Conservation (phyloP, 2,329 filamentous ascomycete genomes). For the Pseudofabraea citricarpa region DNA sequence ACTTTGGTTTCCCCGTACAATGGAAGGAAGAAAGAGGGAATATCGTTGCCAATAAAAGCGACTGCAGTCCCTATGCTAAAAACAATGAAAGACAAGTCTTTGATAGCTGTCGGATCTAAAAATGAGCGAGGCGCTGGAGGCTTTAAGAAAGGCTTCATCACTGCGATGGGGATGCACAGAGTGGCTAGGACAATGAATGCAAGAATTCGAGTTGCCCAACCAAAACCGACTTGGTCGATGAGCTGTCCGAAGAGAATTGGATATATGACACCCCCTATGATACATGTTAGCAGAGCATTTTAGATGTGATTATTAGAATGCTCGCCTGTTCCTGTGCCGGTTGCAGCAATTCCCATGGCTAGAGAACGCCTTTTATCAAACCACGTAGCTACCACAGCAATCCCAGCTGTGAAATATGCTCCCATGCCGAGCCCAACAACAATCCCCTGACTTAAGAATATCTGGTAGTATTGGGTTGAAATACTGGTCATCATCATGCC, state of each 20-base stretch:
- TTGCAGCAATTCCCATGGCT: conserved; percentile 55
- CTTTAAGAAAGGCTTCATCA: not conserved
- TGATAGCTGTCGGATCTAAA: not conserved
- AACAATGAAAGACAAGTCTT: not conserved
- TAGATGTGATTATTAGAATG: not conserved
- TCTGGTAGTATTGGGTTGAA: conserved; percentile 44
- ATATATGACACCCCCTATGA: not conserved
- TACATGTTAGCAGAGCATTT: too few species aligned
- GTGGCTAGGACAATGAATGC: not conserved
- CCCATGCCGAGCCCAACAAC: conserved; percentile 42
- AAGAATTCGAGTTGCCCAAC: not conserved
- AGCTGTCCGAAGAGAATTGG: not conserved
- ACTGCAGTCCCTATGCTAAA: not conserved
- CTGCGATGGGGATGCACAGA: not conserved
- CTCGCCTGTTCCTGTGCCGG: conserved; percentile 49
- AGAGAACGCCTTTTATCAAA: conserved; percentile 52
- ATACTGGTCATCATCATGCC: conserved; percentile 31
- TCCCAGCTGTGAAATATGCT: conserved; percentile 57
- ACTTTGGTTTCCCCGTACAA: not conserved
- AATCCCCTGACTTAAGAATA: conserved; percentile 49
- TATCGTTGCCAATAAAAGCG: not conserved
- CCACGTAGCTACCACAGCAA: conserved; percentile 64
- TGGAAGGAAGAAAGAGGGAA: not conserved
- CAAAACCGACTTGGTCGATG: not conserved
- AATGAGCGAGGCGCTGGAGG: not conserved